These are phyloP conservation scores for Periglandula ipomoeae DNA, from an alignment of 2,329 filamentous ascomycete species.

Conservation along the genomic window DNA sequence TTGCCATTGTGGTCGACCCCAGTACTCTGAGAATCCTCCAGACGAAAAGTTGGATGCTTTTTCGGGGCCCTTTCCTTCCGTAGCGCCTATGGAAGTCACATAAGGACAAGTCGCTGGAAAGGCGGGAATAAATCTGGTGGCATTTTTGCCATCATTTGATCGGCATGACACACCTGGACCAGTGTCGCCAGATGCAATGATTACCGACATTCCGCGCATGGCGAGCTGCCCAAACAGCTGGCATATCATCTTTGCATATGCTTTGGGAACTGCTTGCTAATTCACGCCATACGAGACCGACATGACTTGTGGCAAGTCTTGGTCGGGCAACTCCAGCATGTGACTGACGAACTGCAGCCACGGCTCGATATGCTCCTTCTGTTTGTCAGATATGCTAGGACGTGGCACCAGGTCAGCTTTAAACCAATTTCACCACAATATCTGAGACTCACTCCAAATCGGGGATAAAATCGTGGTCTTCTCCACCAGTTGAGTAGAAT, in stretches of 20 bases:
- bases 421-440: background rate
- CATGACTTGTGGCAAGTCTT: constrained; percentile 52
- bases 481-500: constrained; percentile 23
- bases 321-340: constrained; percentile 43
- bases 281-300: constrained; percentile 63
- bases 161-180: constrained; percentile 27
- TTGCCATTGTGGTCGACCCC: constrained; percentile 34
- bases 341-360: constrained; percentile 56
- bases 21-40: constrained; percentile 41
- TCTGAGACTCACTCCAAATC: constrained; percentile 24
- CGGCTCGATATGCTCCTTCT: constrained; percentile 47
- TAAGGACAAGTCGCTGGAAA: constrained; percentile 43
- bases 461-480: constrained; percentile 19
- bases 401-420: background rate
- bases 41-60: constrained; percentile 41
- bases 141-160: constrained; percentile 26
- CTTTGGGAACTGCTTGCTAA: constrained; percentile 52
- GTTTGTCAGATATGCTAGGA: constrained; percentile 16
- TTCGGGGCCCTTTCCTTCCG: constrained; percentile 41
- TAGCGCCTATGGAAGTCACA: constrained; percentile 54
- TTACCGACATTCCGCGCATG: constrained; percentile 55
- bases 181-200: constrained; percentile 54
- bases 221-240: constrained; percentile 56
- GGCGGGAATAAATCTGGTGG: constrained; percentile 22
- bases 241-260: constrained; percentile 43